Conservation (phyloP, 805 yeast species). For the Metschnikowia koreensis region DNA sequence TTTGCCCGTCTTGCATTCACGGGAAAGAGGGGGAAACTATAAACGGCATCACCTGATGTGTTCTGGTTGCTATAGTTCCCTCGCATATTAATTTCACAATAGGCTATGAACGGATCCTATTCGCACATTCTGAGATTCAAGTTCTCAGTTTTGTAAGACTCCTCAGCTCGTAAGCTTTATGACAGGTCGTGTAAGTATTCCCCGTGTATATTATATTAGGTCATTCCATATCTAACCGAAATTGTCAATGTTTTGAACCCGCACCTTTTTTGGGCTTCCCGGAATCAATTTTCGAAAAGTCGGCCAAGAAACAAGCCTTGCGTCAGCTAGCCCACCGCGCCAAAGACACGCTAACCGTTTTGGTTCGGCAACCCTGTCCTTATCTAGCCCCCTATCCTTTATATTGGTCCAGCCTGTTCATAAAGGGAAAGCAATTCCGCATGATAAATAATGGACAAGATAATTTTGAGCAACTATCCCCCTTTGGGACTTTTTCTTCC, state of each 20-base stretch:
- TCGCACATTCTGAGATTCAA: too few relatives aligned
- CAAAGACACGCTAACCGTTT: neutral
- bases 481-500: neutral
- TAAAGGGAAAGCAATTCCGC: neutral
- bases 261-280: neutral
- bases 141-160: too few relatives aligned
- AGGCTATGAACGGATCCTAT: too few relatives aligned
- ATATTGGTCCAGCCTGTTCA: neutral
- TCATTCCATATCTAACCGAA: neutral
- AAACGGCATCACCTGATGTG: neutral
- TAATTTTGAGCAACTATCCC: neutral
- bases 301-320: neutral
- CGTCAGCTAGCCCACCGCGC: neutral
- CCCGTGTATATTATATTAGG: too few relatives aligned
- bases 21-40: too few relatives aligned
- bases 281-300: neutral
- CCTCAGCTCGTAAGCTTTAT: too few relatives aligned
- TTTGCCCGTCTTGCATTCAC: neutral
- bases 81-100: too few relatives aligned
- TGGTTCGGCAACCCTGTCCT: neutral
- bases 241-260: neutral
- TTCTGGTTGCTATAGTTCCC: neutral
- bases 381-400: neutral
- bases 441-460: neutral
- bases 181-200: too few relatives aligned